Conservation (phyloP, 805 yeast species). For the Candida vaughaniae region DNA sequence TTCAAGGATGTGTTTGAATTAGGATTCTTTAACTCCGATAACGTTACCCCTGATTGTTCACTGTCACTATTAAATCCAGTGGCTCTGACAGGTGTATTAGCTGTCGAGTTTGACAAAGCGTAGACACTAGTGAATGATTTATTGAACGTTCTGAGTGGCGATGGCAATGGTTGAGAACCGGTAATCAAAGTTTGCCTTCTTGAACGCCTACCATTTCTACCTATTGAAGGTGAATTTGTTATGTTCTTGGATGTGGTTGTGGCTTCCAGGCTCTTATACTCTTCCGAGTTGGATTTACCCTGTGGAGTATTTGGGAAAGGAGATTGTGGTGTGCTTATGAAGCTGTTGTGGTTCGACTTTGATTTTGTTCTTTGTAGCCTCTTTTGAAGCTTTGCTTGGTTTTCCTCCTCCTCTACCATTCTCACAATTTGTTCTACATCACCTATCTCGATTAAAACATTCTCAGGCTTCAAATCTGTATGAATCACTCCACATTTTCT, state of each 20-base stretch:
- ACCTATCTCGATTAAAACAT: slow-evolving; percentile 75
- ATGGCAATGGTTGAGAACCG: slow-evolving; percentile 91
- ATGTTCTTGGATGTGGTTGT: slow-evolving; percentile 7
- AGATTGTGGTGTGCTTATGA: slow-evolving; percentile 8
- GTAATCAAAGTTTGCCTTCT: slow-evolving; percentile 79
- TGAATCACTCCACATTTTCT: slow-evolving; percentile 68
- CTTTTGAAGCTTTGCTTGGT: slow-evolving; percentile 44
- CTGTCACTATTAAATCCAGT: slow-evolving; percentile 11
- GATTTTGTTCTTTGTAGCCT: slow-evolving; percentile 41
- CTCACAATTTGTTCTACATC: slow-evolving; percentile 77
- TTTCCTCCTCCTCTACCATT: slow-evolving; percentile 61
- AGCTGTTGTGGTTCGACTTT: slow-evolving; percentile 14
- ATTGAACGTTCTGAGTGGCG: slow-evolving; percentile 68
- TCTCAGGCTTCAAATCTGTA: slow-evolving; percentile 48
- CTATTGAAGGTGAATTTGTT: slow-evolving; percentile 35
- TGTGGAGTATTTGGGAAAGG: slow-evolving; percentile 16
- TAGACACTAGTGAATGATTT: slow-evolving; percentile 38
- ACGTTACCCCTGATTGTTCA: slow-evolving; percentile 16
- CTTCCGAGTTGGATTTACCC: slow-evolving; percentile 4
- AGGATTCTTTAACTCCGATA: slow-evolving; percentile 15
- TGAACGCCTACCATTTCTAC: slow-evolving; percentile 50
- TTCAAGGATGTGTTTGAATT: slow-evolving; percentile 6
- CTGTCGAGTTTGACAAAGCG: slow-evolving; percentile 36
- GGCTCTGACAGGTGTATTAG: slow-evolving; percentile 37
- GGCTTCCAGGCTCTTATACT: slow-evolving; percentile 7